Base-by-base conservation (phyloP, 768 basidiomycete species). In the Mrakia blollopis region DNA sequence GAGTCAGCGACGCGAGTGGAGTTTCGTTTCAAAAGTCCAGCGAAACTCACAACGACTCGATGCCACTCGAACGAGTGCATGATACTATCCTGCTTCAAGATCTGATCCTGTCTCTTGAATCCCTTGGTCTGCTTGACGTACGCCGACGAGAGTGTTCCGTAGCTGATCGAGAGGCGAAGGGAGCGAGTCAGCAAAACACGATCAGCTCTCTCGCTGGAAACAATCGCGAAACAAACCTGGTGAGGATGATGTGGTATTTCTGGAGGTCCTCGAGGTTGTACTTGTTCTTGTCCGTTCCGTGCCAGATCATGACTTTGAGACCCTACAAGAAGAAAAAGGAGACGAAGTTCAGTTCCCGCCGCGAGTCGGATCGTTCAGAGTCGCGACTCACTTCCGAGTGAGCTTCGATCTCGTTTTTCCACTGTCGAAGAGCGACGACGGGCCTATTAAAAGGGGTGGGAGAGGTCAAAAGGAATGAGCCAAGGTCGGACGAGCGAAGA, bases 81-180 rank as follows among this genome's bases (percentile, higher is more conserved):
- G 0, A 91, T 89, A 1, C 93, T 70, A 80, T 89, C 89, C 83
- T 98, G 94, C 82, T 91, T 97, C 80, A 98, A 86, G 57, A 96
- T 88, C 77, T 87, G 83, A 52, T 91, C 91, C 80, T 92, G 91
- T 63, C 91, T 88, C 84, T 93, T 93, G 85, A 96, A 98, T 3
- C 97, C 97, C 52, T 87, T 89, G 79, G 94, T 88, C 82, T 99
- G 93, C 83, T 94, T 93, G 75, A 95, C 88, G 88, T 93, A 98
- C 80, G 89, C 91, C 77, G 92, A 92, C 85, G 98, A 94, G 61
- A 95, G 84, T 2, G 98, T 90, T 14, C 94, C 89, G 79, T 93
- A 97, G 72, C 69, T 67, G 77, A 16, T 6, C 9, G 32, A 30
- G 44, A 25, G 50, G 50, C n/a, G 11, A 9, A n/a, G 44, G 62